Evolutionary conservation across 2,329 filamentous ascomycete genomes (phyloP).

Genomic region (Ascochyta fabae): DNA sequence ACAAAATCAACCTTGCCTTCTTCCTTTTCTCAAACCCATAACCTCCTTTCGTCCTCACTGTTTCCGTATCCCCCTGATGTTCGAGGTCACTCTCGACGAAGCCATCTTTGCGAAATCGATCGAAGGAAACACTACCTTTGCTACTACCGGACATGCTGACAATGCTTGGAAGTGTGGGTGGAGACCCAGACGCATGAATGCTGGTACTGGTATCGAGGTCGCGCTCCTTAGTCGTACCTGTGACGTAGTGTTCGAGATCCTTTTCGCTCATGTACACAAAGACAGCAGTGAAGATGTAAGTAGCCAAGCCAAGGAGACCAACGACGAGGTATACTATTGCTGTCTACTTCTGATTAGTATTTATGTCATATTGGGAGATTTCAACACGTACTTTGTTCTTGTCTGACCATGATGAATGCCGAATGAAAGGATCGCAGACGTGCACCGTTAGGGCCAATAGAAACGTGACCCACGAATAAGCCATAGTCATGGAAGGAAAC

Average conservation of each 20-base stretch:
- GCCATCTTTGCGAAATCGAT: slow-evolving; percentile 7
- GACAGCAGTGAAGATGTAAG: slow-evolving; percentile 30
- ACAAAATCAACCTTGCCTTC: slow-evolving; percentile 8
- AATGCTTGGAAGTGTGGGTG: not conserved
- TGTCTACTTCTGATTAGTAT: slow-evolving; percentile 23
- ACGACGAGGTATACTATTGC: slow-evolving; percentile 34
- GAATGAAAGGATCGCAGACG: slow-evolving; percentile 35
- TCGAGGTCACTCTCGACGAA: slow-evolving; percentile 8
- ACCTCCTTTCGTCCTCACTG: no score
- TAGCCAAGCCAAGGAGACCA: slow-evolving; percentile 28
- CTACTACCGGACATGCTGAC: not conserved
- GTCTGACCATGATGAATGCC: slow-evolving; percentile 24
- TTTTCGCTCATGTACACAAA: slow-evolving; percentile 39
- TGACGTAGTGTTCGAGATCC: slow-evolving; percentile 28
- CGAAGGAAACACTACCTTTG: slow-evolving; percentile 1
- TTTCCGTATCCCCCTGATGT: not conserved
- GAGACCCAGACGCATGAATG: not conserved
- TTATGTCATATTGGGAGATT: not conserved
- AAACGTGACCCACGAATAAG: slow-evolving; percentile 36
- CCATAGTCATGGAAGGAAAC: slow-evolving; percentile 40
- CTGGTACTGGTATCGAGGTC: not conserved
- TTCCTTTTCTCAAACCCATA: not conserved
- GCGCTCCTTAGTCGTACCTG: slow-evolving; percentile 1
- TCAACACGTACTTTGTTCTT: slow-evolving; percentile 24
- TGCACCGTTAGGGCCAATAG: slow-evolving; percentile 38